A percentile compares a stretch with the other conserved stretches of the same genome.
Conservation (phyloP, 179 eudicot genomes). For the Dionaea muscipula region DNA sequence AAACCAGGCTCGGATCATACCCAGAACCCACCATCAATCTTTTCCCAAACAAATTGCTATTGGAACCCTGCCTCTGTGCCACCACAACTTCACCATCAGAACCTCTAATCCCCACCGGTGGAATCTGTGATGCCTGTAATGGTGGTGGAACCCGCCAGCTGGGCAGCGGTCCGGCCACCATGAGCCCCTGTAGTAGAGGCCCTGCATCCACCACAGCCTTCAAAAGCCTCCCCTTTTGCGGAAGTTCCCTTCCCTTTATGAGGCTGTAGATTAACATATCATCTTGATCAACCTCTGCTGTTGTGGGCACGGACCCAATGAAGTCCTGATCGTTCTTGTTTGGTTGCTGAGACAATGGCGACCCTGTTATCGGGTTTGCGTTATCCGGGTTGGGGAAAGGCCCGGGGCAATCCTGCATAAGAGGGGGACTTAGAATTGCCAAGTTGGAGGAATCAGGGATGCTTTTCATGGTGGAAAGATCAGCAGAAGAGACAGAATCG, state of each 20-base stretch:
- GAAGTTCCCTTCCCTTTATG: conserved; percentile 40
- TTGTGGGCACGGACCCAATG: background rate
- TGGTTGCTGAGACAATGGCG: background rate
- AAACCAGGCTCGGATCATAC: conserved; percentile 18
- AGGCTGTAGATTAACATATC: conserved; percentile 34
- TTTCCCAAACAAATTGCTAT: conserved; percentile 5
- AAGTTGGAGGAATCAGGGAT: background rate
- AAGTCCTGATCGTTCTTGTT: conserved; percentile 7
- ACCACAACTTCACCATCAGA: conserved; percentile 4
- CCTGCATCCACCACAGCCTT: conserved; percentile 63
- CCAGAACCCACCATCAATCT: conserved; percentile 10
- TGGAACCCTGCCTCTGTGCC: background rate
- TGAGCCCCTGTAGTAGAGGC: conserved; percentile 61
- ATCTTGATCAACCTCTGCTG: conserved; percentile 22
- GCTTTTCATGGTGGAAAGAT: conserved; percentile 2
- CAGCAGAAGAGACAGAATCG: conserved; percentile 17
- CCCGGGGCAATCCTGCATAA: too few relatives aligned
- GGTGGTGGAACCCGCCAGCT: conserved; percentile 75
- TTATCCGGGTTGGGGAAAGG: background rate
- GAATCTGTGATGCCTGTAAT: conserved; percentile 27
- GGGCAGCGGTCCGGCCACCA: conserved; percentile 71
- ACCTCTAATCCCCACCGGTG: conserved; percentile 33
- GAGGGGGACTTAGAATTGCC: background rate
- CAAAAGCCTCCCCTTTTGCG: conserved; percentile 56
- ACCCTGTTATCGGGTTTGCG: background rate